Evolutionary conservation across 208 protist genomes (phyloP), one percentile per base, ranked within the genome.

Genomic region (Strigomonas galati): DNA sequence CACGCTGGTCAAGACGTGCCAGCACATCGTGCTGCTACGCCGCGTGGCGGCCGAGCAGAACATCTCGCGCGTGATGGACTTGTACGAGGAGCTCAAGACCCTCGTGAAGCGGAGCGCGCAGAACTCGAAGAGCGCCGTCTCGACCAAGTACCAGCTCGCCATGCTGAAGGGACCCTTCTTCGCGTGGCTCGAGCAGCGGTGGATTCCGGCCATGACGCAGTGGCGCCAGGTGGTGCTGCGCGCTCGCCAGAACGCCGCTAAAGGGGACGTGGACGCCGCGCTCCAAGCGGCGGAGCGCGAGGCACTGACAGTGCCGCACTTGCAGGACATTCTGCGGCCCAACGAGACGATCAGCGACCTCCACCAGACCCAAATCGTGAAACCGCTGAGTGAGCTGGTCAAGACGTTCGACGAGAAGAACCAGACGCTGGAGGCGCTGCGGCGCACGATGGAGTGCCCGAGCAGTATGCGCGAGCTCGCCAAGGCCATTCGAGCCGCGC

Each of bases 251-350:
- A 30, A 69, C 52, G 84, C 79, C 0, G 65, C 46, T 32, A 58
- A 43, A 0, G 74, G 67, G 23, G 73, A 88, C 58, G 58, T 81
- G 14, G 58, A 75, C 2, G 69, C 48, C 2, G 81, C 79, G 28
- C 37, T 92, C 23, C 66, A 62, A 46, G 62, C 62, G 17, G 78
- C 72, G 31, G 65, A 82, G 53, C 64, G 75, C 52, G 74, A 75
- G 40, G 53, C 71, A 26, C 64, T 93, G 28, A n/a, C 54, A 7
- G 63, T 87, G 40, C 66, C 72, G 23, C 60, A 67, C 37, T 37
- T 93, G 35, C 77, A 83, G 30, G 84, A 86, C n/a, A 85, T 93
- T n/a, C 71, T 93, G 23, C 74, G 69, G 0, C 77, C 79, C 17
- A 75, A 65, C 17, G 81, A 93, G 64, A 82, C 87, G 1, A 44